Evolutionary conservation across 2,329 filamentous ascomycete species (phyloP).

Genomic region (Claviceps digitariae): DNA sequence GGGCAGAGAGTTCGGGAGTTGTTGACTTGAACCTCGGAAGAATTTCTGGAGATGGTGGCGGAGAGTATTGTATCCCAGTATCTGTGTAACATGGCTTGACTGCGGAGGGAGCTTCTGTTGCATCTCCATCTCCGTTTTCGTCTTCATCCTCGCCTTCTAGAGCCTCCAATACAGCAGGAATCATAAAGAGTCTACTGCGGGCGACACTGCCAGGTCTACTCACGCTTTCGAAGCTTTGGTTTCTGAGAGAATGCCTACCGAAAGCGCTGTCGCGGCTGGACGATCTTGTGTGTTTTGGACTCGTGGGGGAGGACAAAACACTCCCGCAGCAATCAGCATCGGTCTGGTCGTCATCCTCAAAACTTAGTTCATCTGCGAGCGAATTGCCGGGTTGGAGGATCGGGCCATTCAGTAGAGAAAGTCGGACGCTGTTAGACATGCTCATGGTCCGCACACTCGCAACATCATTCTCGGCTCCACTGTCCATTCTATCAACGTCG

Average conservation of each 20-base stretch:
- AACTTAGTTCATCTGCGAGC: conserved; percentile 80
- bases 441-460: conserved; percentile 61
- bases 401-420: conserved; percentile 50
- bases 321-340: conserved; percentile 59
- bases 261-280: conserved; percentile 44
- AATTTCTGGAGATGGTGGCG: conserved; percentile 57
- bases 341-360: conserved; percentile 61
- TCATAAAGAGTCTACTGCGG: conserved; percentile 38
- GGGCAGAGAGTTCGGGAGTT: conserved; percentile 24
- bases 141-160: conserved; percentile 43
- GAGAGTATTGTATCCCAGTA: conserved; percentile 70
- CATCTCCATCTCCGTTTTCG: conserved; percentile 38
- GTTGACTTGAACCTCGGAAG: conserved; percentile 25
- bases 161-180: conserved; percentile 40
- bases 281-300: conserved; percentile 35
- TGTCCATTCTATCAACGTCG: conserved; percentile 49
- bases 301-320: conserved; percentile 34
- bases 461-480: conserved; percentile 52
- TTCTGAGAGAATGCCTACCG: conserved; percentile 35
- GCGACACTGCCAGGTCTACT: conserved; percentile 40
- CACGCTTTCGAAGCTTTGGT: conserved; percentile 45
- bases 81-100: conserved; percentile 51
- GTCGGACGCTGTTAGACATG: conserved; percentile 57
- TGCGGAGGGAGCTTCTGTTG: conserved; percentile 14
- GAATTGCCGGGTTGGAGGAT: conserved; percentile 54